Conservation (phyloP, 768 basidiomycete species). For the Phylloporus rhodoxanthus region DNA sequence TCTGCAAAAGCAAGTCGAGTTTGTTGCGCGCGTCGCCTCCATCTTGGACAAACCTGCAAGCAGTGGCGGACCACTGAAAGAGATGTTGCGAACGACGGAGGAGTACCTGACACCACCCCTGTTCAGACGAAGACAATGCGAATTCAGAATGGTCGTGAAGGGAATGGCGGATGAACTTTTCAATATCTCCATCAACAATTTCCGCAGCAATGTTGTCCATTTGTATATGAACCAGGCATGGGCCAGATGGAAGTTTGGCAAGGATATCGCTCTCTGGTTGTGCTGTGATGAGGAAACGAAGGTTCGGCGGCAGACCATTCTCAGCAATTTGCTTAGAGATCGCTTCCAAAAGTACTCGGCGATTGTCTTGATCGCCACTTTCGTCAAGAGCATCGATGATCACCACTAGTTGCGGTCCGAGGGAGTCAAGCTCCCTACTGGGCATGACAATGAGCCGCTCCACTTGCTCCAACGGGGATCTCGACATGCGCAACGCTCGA, state of each 20-base stretch:
- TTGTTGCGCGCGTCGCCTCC: background rate
- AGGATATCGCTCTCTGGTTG: slow-evolving; percentile 14
- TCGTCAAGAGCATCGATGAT: slow-evolving; percentile 29
- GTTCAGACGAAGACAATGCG: background rate
- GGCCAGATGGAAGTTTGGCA: background rate
- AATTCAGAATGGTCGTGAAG: background rate
- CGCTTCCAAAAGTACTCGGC: slow-evolving; percentile 13
- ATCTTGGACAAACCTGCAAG: background rate
- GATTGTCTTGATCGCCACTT: slow-evolving; percentile 8
- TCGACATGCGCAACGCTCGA: slow-evolving; percentile 1
- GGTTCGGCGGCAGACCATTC: slow-evolving; percentile 9
- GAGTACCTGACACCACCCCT: background rate
- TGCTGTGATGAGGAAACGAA: slow-evolving; percentile 16
- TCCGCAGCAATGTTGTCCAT: background rate
- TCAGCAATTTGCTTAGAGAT: background rate
- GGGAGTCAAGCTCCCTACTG: slow-evolving; percentile 3
- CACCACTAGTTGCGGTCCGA: slow-evolving; percentile 21
- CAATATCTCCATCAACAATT: background rate
- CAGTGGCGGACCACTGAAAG: background rate
- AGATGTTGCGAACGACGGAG: background rate
- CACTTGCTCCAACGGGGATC: slow-evolving; percentile 12
- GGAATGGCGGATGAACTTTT: background rate
- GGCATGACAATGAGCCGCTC: slow-evolving; percentile 18
- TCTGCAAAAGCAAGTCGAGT: background rate
- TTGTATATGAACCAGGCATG: background rate